Evolutionary conservation across 768 basidiomycete genomes (phyloP).

Genomic region (Lanmaoa pseudosensibilis): DNA sequence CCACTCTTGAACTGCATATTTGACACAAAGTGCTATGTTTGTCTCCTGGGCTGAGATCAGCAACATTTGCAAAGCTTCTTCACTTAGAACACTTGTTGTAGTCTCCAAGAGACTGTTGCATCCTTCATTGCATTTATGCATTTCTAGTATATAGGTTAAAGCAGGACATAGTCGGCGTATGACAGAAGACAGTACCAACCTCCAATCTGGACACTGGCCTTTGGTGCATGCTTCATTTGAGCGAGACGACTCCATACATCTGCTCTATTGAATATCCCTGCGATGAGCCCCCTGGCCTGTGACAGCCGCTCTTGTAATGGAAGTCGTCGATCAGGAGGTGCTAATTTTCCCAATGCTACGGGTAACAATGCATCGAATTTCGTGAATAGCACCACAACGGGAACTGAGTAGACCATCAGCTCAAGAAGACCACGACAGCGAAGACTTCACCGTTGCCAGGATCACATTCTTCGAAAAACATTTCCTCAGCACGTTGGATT

Average conservation of each 20-base stretch:
- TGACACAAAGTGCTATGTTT: conserved; percentile 6
- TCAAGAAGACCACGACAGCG: too few species aligned
- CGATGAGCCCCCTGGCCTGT: neutral
- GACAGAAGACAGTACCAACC: neutral
- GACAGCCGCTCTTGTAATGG: neutral
- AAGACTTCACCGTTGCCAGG: neutral
- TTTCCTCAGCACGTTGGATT: neutral
- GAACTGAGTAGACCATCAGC: neutral
- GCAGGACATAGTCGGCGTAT: neutral
- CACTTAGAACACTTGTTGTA: neutral
- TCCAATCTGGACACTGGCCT: neutral
- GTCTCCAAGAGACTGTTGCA: neutral
- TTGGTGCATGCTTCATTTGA: neutral
- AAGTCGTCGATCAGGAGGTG: neutral
- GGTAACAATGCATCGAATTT: conserved; percentile 9
- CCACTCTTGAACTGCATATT: conserved; percentile 5
- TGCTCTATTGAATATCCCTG: neutral
- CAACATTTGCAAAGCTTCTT: conserved; percentile 1
- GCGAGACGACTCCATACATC: neutral
- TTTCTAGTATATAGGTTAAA: neutral
- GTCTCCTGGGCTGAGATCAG: conserved; percentile 7
- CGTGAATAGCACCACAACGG: conserved; percentile 9
- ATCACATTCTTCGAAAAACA: conserved; percentile 1
- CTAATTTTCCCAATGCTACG: neutral
- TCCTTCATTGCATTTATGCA: neutral